A percentile compares a stretch with the other conserved stretches of the same genome.
These are phyloP conservation scores for Dacryopinax primogenitus DNA, from an alignment of 768 basidiomycete genomes.

Conservation along the genomic window DNA sequence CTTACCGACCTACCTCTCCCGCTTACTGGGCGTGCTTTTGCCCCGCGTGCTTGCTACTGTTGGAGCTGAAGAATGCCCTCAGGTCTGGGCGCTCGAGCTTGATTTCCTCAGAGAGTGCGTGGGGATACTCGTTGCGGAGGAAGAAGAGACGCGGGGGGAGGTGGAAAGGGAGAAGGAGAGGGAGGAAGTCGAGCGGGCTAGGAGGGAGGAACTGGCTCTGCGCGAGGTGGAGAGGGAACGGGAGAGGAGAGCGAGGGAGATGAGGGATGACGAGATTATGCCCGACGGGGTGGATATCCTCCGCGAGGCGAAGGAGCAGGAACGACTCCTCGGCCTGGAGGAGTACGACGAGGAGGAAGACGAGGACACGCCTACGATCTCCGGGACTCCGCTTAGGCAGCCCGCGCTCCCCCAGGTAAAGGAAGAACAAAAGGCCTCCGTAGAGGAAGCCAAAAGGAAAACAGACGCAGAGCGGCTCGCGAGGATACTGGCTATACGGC, in stretches of 20 bases:
- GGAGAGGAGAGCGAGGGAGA: background rate
- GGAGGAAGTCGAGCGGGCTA: constrained; percentile 11
- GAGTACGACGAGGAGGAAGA: constrained; percentile 3
- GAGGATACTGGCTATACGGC: background rate
- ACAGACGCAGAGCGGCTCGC: background rate
- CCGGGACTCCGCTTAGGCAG: background rate
- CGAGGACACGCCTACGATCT: background rate
- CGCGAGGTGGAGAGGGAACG: background rate
- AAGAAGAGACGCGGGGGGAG: constrained; percentile 1
- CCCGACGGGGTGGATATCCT: background rate
- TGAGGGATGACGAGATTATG: background rate
- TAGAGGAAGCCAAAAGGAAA: background rate
- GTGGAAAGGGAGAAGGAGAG: background rate
- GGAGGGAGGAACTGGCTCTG: background rate
- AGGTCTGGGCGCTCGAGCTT: background rate
- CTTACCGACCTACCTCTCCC: constrained; percentile 24
- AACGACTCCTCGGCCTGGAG: background rate
- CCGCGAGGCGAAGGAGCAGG: background rate
- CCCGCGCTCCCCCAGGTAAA: background rate
- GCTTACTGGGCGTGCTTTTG: constrained; percentile 19
- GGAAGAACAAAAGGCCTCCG: background rate
- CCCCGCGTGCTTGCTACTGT: background rate
- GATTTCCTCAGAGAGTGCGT: background rate
- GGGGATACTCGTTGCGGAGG: background rate
- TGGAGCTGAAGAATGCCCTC: background rate